These are phyloP conservation scores for Noccaea caerulescens DNA, from an alignment of 345 rosid genomes.

Conservation along the genomic window DNA sequence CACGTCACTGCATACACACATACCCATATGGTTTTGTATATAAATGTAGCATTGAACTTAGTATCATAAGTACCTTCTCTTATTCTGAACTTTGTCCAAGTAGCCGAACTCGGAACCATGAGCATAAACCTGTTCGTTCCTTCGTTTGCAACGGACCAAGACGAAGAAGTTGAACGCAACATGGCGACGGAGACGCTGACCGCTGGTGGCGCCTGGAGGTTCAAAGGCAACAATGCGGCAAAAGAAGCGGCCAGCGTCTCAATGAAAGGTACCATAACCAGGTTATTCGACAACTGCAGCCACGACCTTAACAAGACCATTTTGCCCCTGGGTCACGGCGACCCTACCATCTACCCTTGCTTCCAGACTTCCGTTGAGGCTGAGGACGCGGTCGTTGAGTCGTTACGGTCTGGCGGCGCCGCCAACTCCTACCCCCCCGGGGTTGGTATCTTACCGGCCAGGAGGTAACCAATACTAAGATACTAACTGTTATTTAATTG, in stretches of 20 bases:
- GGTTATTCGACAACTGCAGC: slow-evolving; percentile 44
- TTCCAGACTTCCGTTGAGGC: slow-evolving; percentile 52
- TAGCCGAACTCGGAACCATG: slow-evolving; percentile 4
- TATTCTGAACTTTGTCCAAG: not conserved
- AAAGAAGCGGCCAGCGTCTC: slow-evolving; percentile 36
- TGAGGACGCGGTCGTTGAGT: slow-evolving; percentile 55
- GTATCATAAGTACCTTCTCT: slow-evolving; percentile 3
- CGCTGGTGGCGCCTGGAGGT: slow-evolving; percentile 34
- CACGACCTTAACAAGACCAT: slow-evolving; percentile 41
- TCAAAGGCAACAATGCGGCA: slow-evolving; percentile 43
- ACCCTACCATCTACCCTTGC: slow-evolving; percentile 62
- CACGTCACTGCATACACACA: too few relatives aligned
- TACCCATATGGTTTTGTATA: too few relatives aligned
- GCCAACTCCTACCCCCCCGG: slow-evolving; percentile 54
- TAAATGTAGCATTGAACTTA: not conserved
- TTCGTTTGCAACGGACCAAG: slow-evolving; percentile 15
- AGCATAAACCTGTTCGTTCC: slow-evolving; percentile 30
- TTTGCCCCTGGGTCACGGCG: slow-evolving; percentile 63
- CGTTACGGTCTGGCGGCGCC: slow-evolving; percentile 52
- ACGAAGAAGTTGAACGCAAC: slow-evolving; percentile 4
- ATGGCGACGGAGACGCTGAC: not conserved
- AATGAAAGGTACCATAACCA: slow-evolving; percentile 44
- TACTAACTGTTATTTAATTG: not conserved
- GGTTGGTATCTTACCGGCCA: slow-evolving; percentile 55
- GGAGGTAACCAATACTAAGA: slow-evolving; percentile 40